Conservation (phyloP, 305 asterid genomes). For the Lippia alba region DNA sequence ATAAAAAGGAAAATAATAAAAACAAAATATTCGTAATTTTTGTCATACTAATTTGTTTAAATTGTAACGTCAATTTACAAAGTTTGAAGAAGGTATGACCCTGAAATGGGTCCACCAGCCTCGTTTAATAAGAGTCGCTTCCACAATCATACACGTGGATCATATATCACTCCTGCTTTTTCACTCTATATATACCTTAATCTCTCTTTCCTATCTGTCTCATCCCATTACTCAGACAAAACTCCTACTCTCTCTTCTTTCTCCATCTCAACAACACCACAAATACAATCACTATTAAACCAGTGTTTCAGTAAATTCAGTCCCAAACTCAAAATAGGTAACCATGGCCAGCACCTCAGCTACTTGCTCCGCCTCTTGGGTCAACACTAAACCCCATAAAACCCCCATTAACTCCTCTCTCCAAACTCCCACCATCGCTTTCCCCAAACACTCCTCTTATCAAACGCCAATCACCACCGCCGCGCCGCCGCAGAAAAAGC, state of each 20-base stretch:
- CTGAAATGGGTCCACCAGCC: constrained; percentile 10
- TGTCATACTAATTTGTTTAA: too few species aligned
- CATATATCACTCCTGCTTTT: constrained; percentile 3
- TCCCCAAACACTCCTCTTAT: constrained; percentile 24
- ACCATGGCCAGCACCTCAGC: constrained; percentile 34
- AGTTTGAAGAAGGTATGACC: constrained; percentile 16
- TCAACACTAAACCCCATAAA: not conserved
- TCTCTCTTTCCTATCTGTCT: too few species aligned
- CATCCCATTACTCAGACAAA: not conserved
- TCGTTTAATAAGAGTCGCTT: constrained; percentile 11
- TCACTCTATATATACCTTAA: constrained; percentile 36
- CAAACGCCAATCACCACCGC: constrained; percentile 18
- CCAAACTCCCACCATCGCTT: constrained; percentile 31
- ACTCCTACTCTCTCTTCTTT: not conserved
- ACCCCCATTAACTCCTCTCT: constrained; percentile 30
- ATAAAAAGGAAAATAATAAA: too few species aligned
- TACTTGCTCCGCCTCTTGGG: constrained; percentile 4
- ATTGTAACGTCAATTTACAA: not conserved
- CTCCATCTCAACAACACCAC: too few species aligned
- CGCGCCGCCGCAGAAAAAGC: constrained; percentile 9
- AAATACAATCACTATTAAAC: too few species aligned
- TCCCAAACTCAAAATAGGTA: not conserved
- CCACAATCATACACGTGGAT: constrained; percentile 38
- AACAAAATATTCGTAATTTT: too few species aligned
- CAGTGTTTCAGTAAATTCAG: too few species aligned